Evolutionary conservation across 2,329 filamentous ascomycete genomes (phyloP).

Genomic region (Emergomyces pasteurianus): DNA sequence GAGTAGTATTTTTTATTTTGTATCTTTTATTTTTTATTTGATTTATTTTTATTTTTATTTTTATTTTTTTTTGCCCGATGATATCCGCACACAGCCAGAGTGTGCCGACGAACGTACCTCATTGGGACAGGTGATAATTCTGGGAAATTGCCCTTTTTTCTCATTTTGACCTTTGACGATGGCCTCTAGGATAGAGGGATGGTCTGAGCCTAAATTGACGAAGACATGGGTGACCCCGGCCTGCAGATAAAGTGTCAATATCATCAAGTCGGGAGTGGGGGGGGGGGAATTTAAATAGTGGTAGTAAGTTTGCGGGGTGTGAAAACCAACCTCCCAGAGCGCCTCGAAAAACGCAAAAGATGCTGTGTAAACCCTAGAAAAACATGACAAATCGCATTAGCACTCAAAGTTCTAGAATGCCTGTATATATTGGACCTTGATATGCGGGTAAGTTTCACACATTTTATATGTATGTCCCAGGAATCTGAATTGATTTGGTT

Average conservation of each 20-base stretch:
- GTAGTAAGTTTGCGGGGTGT: neutral
- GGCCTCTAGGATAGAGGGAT: constrained; percentile 68
- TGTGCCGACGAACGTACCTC: constrained; percentile 42
- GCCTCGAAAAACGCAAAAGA: constrained; percentile 76
- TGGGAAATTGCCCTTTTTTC: constrained; percentile 52
- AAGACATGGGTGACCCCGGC: constrained; percentile 41
- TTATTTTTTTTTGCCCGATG: constrained; percentile 1
- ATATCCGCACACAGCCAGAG: constrained; percentile 3
- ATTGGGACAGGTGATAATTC: constrained; percentile 67
- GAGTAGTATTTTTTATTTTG: too few relatives aligned
- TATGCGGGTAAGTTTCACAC: neutral
- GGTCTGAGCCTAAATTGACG: constrained; percentile 44
- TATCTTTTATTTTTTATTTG: too few relatives aligned
- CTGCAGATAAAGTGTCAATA: constrained; percentile 14
- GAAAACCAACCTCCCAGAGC: constrained; percentile 56
- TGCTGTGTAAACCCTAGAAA: constrained; percentile 46
- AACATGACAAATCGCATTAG: neutral
- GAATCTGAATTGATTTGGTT: too few relatives aligned
- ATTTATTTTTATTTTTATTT: neutral
- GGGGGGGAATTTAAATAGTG: too few relatives aligned
- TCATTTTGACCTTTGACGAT: constrained; percentile 66
- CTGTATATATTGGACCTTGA: neutral
- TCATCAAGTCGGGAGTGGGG: neutral
- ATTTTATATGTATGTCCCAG: neutral
- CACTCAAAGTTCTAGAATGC: neutral